These are phyloP conservation scores for Cladorrhinum samala DNA, from an alignment of 495 filamentous ascomycete genomes.

Conservation along the genomic window DNA sequence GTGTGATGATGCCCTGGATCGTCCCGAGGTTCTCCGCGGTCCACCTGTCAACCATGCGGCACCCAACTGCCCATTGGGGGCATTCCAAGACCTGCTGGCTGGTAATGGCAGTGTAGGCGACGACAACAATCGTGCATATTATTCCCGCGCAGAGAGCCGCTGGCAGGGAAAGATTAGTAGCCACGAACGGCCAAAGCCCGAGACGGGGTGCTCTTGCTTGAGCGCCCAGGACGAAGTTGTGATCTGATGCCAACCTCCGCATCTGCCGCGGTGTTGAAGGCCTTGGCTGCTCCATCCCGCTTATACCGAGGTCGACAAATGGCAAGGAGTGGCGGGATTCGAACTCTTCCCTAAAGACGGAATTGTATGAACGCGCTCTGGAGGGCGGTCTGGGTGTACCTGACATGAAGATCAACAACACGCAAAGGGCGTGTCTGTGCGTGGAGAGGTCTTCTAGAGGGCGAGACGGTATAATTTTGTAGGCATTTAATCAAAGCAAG, in stretches of 20 bases:
- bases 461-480: too few relatives aligned
- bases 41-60: slow-evolving; percentile 17
- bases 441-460: too few relatives aligned
- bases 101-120: slow-evolving; percentile 19
- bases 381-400: neutral
- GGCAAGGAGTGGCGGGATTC: slow-evolving; percentile 11
- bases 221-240: slow-evolving; percentile 24
- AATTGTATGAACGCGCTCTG: slow-evolving; percentile 18
- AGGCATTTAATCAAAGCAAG: too few relatives aligned
- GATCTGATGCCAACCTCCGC: slow-evolving; percentile 24
- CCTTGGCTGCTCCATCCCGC: slow-evolving; percentile 5
- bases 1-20: slow-evolving; percentile 25
- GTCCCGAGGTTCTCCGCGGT: slow-evolving; percentile 21
- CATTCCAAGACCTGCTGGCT: slow-evolving; percentile 24
- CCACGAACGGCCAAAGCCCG: slow-evolving; percentile 23
- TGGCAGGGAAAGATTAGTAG: slow-evolving; percentile 20
- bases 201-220: slow-evolving; percentile 13
- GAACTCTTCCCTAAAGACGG: slow-evolving; percentile 28
- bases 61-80: slow-evolving; percentile 21
- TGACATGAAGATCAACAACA: too few relatives aligned
- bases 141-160: slow-evolving; percentile 17
- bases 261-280: slow-evolving; percentile 23
- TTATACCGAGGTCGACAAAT: neutral
- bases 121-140: slow-evolving; percentile 19
- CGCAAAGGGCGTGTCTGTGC: too few relatives aligned